Percentiles rank a stretch among this genome's conserved stretches.
phyloP scores from a whole-genome alignment of 352 stramenopile genomes.

The Hyaloperonospora arabidopsidis region DNA sequence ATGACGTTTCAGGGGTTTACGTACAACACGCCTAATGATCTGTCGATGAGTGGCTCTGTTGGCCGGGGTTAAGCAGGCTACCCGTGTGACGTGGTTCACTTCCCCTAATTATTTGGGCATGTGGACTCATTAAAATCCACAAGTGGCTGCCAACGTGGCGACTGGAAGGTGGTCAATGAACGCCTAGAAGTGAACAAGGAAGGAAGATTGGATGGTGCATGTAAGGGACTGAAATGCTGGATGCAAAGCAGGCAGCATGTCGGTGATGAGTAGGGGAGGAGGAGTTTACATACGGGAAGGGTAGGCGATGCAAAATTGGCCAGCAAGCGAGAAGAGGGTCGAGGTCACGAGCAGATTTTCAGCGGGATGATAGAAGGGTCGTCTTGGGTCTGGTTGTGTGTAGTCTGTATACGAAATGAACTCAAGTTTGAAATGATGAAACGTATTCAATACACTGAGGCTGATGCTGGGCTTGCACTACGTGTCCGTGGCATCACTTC shows the following conservation, averaged over 20 bases:
- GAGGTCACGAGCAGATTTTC: slow-evolving; percentile 28
- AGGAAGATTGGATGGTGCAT: slow-evolving; percentile 15
- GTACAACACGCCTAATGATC: slow-evolving; percentile 85
- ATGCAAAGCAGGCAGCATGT: slow-evolving; percentile 10
- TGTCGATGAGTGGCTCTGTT: slow-evolving; percentile 67
- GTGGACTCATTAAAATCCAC: slow-evolving; percentile 12
- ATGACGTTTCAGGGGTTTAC: slow-evolving; percentile 88
- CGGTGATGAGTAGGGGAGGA: slow-evolving; percentile 9
- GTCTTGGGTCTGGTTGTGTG: slow-evolving; percentile 23
- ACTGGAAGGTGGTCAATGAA: slow-evolving; percentile 17
- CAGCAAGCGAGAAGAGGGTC: slow-evolving; percentile 9
- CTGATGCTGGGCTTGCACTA: neutral
- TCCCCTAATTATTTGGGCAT: slow-evolving; percentile 9
- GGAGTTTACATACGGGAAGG: slow-evolving; percentile 1
- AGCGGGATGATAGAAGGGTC: slow-evolving; percentile 6
- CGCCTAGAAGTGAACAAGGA: slow-evolving; percentile 5
- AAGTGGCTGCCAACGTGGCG: slow-evolving; percentile 10
- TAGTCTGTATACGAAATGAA: slow-evolving; percentile 35
- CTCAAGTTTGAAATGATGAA: slow-evolving; percentile 29
- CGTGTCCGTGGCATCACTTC: neutral
- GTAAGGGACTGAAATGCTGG: slow-evolving; percentile 15
- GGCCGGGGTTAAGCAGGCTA: slow-evolving; percentile 36
- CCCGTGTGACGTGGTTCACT: slow-evolving; percentile 12
- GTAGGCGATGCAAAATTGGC: slow-evolving; percentile 4
- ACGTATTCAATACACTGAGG: neutral